Base-by-base conservation (phyloP, 164 flowering plant species). In the Houttuynia cordata region DNA sequence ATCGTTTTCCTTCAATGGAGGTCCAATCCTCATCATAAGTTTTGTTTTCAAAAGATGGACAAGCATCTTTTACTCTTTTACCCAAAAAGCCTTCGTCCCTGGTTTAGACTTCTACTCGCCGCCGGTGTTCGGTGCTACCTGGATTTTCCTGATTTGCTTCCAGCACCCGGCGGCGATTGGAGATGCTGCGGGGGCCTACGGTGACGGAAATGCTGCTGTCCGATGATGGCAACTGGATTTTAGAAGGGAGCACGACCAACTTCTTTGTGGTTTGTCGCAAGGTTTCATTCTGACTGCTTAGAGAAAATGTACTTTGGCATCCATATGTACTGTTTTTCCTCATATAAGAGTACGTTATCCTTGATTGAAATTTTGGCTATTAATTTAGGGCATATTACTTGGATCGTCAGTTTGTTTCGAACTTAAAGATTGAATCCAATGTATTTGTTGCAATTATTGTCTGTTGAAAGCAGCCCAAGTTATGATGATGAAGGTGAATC, bases 171-270 rank as follows among this genome's bases (percentile, higher is more conserved):
- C 85, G 83, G 75, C 53, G 66, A 45, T 73, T 91, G 79, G 91
- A 88, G 76, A 83, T 71, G 60, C 53, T 91, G 68, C 82, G 86
- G 71, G 87, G 88, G 59, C 87, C 92, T 58, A 73, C 51, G 2
- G 78, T 69, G 51, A 84, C 87, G 8, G 98, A 93, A 74, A 85
- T 93, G 14, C 67, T 93, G 76, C 72, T 93, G 75, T 84, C 96
- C 8, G 80, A 86, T 69, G 88, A 93, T 65, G 98, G 97, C 62
- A 88, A 87, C 70, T 82, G 30, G 18, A 77, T 88, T 56, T 84
- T 91, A 9, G 98, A 91, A 71, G 98, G 98, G 62, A 73, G 78
- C 23, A 64, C 82, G 54, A 82, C 95, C 3, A 88, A 91, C 54
- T 88, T 86, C 72, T 91, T 88, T 71, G 88, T 81, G 51, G 83